Conservation (phyloP, 108 stramenopile species). For the Pseudonitzschia delicatissima region DNA sequence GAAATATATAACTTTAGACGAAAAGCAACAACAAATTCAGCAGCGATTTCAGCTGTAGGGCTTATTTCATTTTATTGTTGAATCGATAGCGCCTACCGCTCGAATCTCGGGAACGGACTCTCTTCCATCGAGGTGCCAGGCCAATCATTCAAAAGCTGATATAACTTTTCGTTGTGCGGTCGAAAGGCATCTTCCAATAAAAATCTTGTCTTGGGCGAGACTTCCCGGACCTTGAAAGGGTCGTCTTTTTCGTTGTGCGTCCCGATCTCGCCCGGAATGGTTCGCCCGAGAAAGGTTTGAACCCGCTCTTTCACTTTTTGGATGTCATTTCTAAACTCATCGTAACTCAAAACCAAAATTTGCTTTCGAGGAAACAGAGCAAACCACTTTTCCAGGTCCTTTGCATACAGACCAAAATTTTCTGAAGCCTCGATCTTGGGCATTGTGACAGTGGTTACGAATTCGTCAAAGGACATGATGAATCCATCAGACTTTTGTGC, state of each 20-base stretch:
- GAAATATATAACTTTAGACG: too few relatives aligned
- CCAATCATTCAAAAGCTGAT: slow-evolving; percentile 22
- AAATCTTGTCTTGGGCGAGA: slow-evolving; percentile 11
- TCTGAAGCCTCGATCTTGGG: slow-evolving; percentile 6
- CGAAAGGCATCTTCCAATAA: slow-evolving; percentile 6
- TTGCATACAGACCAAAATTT: slow-evolving; percentile 31
- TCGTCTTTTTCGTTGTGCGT: slow-evolving; percentile 19
- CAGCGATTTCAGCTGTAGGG: too few relatives aligned
- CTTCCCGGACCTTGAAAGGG: slow-evolving; percentile 3
- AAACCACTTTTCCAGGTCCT: slow-evolving; percentile 34
- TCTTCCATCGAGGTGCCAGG: slow-evolving; percentile 33
- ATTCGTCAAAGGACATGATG: slow-evolving; percentile 34
- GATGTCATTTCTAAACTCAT: slow-evolving; percentile 30
- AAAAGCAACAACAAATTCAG: too few relatives aligned
- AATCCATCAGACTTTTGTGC: neutral
- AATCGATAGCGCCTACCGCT: too few relatives aligned
- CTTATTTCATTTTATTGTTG: too few relatives aligned
- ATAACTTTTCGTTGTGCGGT: slow-evolving; percentile 22
- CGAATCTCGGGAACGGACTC: slow-evolving; percentile 33
- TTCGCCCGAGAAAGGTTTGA: slow-evolving; percentile 25
- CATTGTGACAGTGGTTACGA: slow-evolving; percentile 5
- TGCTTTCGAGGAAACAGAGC: slow-evolving; percentile 28
- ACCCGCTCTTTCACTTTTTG: slow-evolving; percentile 21
- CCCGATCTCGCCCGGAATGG: slow-evolving; percentile 11
- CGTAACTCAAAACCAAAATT: slow-evolving; percentile 33